phyloP scores from a whole-genome alignment of 257 asterid genomes.

The Euphrasia confusa region DNA sequence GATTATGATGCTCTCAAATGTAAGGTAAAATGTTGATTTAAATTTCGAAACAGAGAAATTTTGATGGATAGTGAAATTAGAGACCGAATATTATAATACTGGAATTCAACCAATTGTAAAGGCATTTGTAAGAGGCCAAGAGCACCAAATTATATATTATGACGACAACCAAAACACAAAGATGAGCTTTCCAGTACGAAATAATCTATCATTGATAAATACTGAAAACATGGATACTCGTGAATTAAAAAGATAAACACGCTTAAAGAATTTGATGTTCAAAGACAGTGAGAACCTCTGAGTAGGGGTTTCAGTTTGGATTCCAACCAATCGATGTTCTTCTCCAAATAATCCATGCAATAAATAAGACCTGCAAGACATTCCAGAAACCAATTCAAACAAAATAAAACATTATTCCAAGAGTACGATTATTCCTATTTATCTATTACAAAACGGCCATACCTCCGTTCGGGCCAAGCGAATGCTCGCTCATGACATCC shows the following conservation, averaged over 20 bases:
- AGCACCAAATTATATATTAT: background rate
- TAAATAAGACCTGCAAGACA: slow-evolving; percentile 71
- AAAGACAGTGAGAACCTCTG: slow-evolving; percentile 52
- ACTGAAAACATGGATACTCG: slow-evolving; percentile 5
- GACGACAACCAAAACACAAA: slow-evolving; percentile 13
- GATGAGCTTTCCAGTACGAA: background rate
- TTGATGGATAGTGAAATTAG: background rate
- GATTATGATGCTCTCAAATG: too few relatives aligned
- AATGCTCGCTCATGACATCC: slow-evolving; percentile 91
- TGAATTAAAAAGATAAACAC: slow-evolving; percentile 15
- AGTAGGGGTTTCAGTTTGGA: slow-evolving; percentile 76
- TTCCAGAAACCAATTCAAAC: slow-evolving; percentile 2
- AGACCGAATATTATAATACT: background rate
- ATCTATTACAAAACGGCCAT: slow-evolving; percentile 19
- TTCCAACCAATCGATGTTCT: slow-evolving; percentile 90
- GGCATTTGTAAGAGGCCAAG: background rate
- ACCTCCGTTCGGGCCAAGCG: slow-evolving; percentile 99
- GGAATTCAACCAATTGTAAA: slow-evolving; percentile 6
- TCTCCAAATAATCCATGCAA: slow-evolving; percentile 96
- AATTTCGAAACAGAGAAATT: slow-evolving; percentile 5
- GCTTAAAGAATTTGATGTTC: background rate
- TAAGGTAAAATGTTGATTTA: too few relatives aligned
- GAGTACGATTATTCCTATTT: background rate
- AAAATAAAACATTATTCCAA: background rate
- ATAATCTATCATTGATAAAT: background rate